Conservation (phyloP, 495 filamentous ascomycete genomes). For the Aspergillus mulundensis region DNA sequence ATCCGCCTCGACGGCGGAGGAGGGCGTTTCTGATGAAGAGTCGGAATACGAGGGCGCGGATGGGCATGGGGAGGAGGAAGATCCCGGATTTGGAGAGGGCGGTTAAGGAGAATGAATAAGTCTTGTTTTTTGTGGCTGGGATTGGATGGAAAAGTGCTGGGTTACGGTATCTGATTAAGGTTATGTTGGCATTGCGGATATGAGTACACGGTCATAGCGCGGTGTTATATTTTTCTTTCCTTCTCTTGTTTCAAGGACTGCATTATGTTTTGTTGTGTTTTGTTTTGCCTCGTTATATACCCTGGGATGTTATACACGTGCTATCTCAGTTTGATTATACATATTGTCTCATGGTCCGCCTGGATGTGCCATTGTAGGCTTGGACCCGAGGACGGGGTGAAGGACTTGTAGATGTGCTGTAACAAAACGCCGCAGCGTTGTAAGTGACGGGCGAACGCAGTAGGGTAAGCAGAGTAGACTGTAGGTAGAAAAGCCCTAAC, state of each 20-base stretch:
- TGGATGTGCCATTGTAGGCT: no score
- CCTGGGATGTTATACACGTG: neutral
- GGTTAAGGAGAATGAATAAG: neutral
- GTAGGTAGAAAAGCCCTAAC: no score
- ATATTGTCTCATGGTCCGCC: no score
- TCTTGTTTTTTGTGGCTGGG: neutral
- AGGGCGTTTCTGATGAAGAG: slow-evolving; percentile 4
- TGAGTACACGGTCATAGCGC: neutral
- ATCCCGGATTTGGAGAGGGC: slow-evolving; percentile 9
- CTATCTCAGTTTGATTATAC: neutral
- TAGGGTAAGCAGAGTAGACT: no score
- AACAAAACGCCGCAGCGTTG: no score
- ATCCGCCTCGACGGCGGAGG: slow-evolving; percentile 10
- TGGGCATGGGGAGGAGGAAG: neutral
- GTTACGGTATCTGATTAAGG: no score
- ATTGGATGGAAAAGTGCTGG: no score
- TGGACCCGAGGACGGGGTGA: no score
- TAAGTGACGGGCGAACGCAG: no score
- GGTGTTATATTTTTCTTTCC: neutral
- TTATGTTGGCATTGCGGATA: no score
- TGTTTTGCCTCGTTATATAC: neutral
- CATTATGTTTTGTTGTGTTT: neutral
- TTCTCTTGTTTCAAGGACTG: neutral
- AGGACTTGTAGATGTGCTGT: no score
- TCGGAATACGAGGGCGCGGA: neutral